These are phyloP conservation scores for Xylaria sp. DNA, from an alignment of 2,329 filamentous ascomycete genomes.

Conservation along the genomic window DNA sequence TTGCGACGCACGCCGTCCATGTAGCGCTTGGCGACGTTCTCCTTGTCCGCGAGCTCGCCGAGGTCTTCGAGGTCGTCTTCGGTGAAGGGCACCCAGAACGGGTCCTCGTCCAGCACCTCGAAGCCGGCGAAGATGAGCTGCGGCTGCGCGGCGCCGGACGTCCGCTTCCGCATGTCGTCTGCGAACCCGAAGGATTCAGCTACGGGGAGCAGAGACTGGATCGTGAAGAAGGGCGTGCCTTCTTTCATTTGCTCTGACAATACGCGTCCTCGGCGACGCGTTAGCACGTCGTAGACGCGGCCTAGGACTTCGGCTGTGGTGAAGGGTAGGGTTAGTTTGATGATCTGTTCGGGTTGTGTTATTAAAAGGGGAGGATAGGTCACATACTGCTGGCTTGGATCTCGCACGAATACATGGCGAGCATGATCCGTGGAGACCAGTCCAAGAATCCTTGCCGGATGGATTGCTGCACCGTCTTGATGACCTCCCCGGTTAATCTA, in stretches of 20 bases:
- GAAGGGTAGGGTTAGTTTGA: conserved; percentile 22
- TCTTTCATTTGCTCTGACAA: conserved; percentile 92
- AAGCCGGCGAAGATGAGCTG: conserved; percentile 95
- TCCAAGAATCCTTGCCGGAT: conserved; percentile 89
- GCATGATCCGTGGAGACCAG: conserved; percentile 93
- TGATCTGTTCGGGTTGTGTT: background rate
- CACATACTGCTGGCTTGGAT: conserved; percentile 88
- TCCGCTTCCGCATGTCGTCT: conserved; percentile 96
- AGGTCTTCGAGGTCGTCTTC: conserved; percentile 97
- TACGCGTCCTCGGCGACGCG: conserved; percentile 87
- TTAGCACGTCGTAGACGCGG: conserved; percentile 97
- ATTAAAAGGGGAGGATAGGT: background rate
- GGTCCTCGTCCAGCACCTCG: conserved; percentile 92
- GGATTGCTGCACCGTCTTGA: conserved; percentile 86
- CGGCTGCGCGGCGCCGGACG: conserved; percentile 87
- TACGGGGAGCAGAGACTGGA: conserved; percentile 86
- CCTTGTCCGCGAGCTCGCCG: conserved; percentile 89
- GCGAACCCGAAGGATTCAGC: conserved; percentile 96
- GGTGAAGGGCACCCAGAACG: conserved; percentile 96
- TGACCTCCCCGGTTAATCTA: conserved; percentile 90
- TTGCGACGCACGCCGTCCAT: conserved; percentile 87
- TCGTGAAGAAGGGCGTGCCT: conserved; percentile 95
- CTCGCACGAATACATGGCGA: conserved; percentile 98
- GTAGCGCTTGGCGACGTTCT: conserved; percentile 96
- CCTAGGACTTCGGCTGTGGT: conserved; percentile 85